These are phyloP conservation scores for Aspergillus sp. DNA, from an alignment of 2,329 filamentous ascomycete species.

Conservation along the genomic window DNA sequence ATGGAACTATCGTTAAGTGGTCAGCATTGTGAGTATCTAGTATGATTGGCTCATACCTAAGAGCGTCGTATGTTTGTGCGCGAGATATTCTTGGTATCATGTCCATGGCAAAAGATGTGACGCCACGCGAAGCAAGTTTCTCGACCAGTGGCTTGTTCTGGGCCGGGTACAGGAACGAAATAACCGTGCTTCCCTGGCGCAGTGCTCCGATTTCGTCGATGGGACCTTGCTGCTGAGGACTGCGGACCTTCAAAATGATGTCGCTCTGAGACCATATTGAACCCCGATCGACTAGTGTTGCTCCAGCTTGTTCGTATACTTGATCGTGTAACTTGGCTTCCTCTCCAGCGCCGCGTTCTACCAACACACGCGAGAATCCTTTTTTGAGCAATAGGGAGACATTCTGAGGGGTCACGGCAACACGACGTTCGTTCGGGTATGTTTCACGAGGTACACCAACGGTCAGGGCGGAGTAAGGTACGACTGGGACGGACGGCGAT, in stretches of 20 bases:
- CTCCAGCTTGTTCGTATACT: slow-evolving; percentile 76
- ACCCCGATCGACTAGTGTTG: slow-evolving; percentile 69
- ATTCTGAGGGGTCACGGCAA: slow-evolving; percentile 83
- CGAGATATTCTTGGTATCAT: slow-evolving; percentile 88
- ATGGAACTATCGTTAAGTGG: slow-evolving; percentile 65
- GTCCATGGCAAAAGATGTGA: slow-evolving; percentile 86
- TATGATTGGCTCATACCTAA: slow-evolving; percentile 48
- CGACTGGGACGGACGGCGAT: slow-evolving; percentile 27
- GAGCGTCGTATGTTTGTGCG: slow-evolving; percentile 83
- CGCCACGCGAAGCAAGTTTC: slow-evolving; percentile 68
- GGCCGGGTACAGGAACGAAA: slow-evolving; percentile 80
- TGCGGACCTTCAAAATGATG: slow-evolving; percentile 81
- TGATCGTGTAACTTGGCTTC: slow-evolving; percentile 76
- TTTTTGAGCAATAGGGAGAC: slow-evolving; percentile 81
- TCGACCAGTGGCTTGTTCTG: slow-evolving; percentile 78
- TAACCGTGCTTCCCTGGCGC: slow-evolving; percentile 69
- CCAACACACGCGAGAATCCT: slow-evolving; percentile 73
- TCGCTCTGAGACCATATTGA: slow-evolving; percentile 74
- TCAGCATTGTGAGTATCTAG: background rate
- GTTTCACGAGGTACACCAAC: slow-evolving; percentile 79
- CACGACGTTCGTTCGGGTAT: slow-evolving; percentile 76
- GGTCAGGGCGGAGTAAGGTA: slow-evolving; percentile 70
- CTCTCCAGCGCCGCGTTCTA: slow-evolving; percentile 78
- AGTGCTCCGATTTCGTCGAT: slow-evolving; percentile 69
- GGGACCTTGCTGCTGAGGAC: slow-evolving; percentile 61